Evolutionary conservation across 2,329 filamentous ascomycete genomes (phyloP), one percentile per base, ranked within the genome.

Genomic region (Fusarium papillatum): DNA sequence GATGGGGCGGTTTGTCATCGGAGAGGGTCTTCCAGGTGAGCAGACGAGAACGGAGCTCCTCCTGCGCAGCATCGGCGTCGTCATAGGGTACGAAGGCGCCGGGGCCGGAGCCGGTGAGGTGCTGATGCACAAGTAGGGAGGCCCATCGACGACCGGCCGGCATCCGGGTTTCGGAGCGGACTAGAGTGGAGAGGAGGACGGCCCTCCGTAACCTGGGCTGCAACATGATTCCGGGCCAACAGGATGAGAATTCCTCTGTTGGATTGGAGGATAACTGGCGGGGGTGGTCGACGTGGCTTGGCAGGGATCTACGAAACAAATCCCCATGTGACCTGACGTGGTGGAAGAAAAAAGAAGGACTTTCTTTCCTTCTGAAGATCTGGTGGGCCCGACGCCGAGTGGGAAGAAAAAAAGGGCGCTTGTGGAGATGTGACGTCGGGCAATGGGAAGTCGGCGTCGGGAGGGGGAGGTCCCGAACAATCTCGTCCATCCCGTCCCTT

Each of bases 1-100:
- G 94, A 17, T 87, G 86, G 1, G 93, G 93, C 11, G 89, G 63
- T 26, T 76, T 41, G 38, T 73, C 63, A 22, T 79, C 62, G 24
- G 77, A 29, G 59, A 79, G 67, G 70, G 74, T 76, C 61, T 85
- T 86, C 81, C 82, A 85, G n/a, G 75, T 72, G 31, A 86, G 79
- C 43, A 85, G 80, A 2, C 38, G 63, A 19, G 79, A 75, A 39
- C 85, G 85, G 50, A 84, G 76, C 59, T 77, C 66, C 60, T 86
- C 83, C 67, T 85, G 84, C 24, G 77, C 70, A 14, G 72, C 69
- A 36, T 83, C 77, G 55, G 82, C 84, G 16, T 71, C 68, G 41
- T 82, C 79, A 75, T 85, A 85, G 17, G 76, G 67, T 10, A 81
- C 76, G 53, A 84, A 76, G 36, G 75, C 74, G 19, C 64, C 71